These are phyloP conservation scores for Daedaleopsis sinensis DNA, from an alignment of 768 basidiomycete species.

Conservation along the genomic window DNA sequence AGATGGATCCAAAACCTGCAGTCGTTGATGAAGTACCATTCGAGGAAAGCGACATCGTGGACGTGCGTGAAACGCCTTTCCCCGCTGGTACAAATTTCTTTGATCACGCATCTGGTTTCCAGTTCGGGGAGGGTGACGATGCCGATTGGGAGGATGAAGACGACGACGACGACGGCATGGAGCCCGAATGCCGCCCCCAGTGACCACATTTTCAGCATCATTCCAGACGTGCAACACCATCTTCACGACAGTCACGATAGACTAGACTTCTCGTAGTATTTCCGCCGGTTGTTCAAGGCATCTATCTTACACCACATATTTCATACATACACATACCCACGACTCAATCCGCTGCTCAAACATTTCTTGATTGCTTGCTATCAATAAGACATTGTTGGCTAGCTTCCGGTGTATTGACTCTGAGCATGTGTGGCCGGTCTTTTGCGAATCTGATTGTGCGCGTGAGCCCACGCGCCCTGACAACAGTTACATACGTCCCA, in stretches of 20 bases:
- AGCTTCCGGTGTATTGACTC: too few relatives aligned
- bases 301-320: neutral
- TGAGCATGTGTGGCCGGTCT: too few relatives aligned
- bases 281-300: too few relatives aligned
- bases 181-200: constrained; percentile 24
- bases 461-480: too few relatives aligned
- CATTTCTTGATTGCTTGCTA: neutral
- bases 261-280: neutral
- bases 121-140: constrained; percentile 70
- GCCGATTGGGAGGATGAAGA: constrained; percentile 75
- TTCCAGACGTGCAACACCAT: neutral
- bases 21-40: constrained; percentile 71
- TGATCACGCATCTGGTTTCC: constrained; percentile 63
- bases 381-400: neutral
- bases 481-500: constrained; percentile 1
- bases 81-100: constrained; percentile 76
- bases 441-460: too few relatives aligned
- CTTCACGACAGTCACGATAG: neutral
- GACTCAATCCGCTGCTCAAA: too few relatives aligned
- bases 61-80: constrained; percentile 82
- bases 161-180: constrained; percentile 58
- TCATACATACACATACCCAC: too few relatives aligned
- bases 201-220: neutral
- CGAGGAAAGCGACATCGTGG: constrained; percentile 78
- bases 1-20: constrained; percentile 72